Conservation (phyloP, 2,329 filamentous ascomycete species). For the Ceratocystis colombiana region DNA sequence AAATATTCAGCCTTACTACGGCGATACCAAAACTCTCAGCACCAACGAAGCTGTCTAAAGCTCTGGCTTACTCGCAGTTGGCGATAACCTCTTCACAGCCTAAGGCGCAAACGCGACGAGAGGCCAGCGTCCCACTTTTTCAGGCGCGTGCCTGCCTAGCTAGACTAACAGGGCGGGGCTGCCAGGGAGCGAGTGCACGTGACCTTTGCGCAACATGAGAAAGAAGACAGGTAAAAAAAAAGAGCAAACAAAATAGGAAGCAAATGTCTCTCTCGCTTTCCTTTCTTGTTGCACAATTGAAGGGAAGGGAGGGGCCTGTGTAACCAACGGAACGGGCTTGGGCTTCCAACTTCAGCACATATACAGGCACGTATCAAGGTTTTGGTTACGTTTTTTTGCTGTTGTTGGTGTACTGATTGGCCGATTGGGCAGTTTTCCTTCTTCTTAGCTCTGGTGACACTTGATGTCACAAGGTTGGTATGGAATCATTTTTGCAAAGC, state of each 20-base stretch:
- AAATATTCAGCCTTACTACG: neutral
- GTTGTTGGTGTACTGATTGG: neutral
- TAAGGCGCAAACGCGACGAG: neutral
- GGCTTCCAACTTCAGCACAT: slow-evolving; percentile 3
- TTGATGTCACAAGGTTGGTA: neutral
- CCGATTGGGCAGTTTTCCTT: neutral
- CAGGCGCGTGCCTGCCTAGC: slow-evolving; percentile 6
- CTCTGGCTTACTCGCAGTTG: too few species aligned
- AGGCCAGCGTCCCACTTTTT: neutral
- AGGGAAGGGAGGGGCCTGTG: neutral
- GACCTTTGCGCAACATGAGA: neutral
- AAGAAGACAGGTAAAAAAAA: neutral
- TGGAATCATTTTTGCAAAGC: slow-evolving; percentile 1
- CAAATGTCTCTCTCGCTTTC: neutral
- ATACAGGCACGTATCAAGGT: slow-evolving; percentile 1
- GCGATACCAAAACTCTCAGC: too few species aligned
- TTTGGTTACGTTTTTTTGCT: neutral
- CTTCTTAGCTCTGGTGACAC: neutral
- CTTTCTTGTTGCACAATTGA: neutral
- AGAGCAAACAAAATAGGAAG: neutral
- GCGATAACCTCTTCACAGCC: too few species aligned
- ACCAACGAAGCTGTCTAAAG: too few species aligned
- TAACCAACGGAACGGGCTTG: neutral
- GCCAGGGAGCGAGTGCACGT: slow-evolving; percentile 4
- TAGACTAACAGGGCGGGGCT: neutral